Percentiles rank a stretch among this genome's conserved stretches.
These are phyloP conservation scores for Chara braunii DNA, from an alignment of 139 green algal genomes.

Conservation along the genomic window DNA sequence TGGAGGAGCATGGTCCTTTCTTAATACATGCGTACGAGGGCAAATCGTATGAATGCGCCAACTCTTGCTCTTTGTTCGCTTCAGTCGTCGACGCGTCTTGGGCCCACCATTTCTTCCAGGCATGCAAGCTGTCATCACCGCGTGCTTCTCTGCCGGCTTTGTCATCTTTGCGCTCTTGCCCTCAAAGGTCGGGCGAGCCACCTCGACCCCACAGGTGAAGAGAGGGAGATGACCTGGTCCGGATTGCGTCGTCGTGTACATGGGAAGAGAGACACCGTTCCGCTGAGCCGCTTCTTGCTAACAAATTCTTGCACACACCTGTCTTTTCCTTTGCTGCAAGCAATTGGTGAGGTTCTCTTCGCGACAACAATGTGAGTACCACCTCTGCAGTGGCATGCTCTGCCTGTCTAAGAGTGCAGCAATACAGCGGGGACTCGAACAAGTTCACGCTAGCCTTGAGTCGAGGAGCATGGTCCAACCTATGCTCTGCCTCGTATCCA, in stretches of 20 bases:
- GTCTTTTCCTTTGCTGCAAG: conserved; percentile 31
- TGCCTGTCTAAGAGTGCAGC: conserved; percentile 25
- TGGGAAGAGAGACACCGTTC: conserved; percentile 19
- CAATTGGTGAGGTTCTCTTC: conserved; percentile 12
- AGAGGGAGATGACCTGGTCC: conserved; percentile 31
- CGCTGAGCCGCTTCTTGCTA: conserved; percentile 37
- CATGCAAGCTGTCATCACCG: conserved; percentile 23
- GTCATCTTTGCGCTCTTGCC: conserved; percentile 32
- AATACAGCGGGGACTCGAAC: conserved; percentile 26
- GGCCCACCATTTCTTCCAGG: conserved; percentile 35
- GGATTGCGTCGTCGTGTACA: conserved; percentile 15
- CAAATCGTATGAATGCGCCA: too few relatives aligned
- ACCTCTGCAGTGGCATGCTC: conserved; percentile 37
- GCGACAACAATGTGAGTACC: conserved; percentile 24
- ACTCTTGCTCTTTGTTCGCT: too few relatives aligned
- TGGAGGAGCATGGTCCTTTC: too few relatives aligned
- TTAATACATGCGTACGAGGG: too few relatives aligned
- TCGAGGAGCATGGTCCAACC: conserved; percentile 27
- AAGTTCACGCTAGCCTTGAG: conserved; percentile 35
- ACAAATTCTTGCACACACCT: conserved; percentile 37
- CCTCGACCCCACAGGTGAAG: conserved; percentile 34
- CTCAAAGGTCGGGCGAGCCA: conserved; percentile 11
- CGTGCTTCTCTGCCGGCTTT: conserved; percentile 42
- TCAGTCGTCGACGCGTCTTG: too few relatives aligned
- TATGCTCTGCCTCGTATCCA: too few relatives aligned